Evolutionary conservation across 306 rosid genomes (phyloP).

Genomic region (Begonia masoniana): DNA sequence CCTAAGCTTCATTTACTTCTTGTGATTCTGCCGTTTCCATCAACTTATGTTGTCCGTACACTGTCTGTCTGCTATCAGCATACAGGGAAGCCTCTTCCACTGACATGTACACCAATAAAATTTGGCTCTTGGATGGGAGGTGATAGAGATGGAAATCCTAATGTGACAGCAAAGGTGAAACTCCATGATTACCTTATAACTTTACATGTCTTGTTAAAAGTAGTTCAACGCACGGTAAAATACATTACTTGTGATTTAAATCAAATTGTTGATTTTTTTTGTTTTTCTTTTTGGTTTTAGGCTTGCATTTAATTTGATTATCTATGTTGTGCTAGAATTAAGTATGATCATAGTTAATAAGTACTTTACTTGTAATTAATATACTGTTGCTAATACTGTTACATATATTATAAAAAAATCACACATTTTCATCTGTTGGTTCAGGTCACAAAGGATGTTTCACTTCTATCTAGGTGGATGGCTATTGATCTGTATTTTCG

Average conservation of each 20-base stretch:
- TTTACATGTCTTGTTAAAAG: too few relatives aligned
- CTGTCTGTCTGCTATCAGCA: slow-evolving; percentile 36
- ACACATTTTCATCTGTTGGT: background rate
- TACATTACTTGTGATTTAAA: too few relatives aligned
- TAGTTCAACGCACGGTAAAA: too few relatives aligned
- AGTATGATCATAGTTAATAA: too few relatives aligned
- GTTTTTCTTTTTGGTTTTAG: too few relatives aligned
- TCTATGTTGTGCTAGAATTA: too few relatives aligned
- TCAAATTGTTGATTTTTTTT: too few relatives aligned
- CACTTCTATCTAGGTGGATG: slow-evolving; percentile 92
- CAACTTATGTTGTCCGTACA: background rate
- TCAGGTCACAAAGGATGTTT: slow-evolving; percentile 86
- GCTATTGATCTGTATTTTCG: slow-evolving; percentile 77
- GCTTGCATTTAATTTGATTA: too few relatives aligned
- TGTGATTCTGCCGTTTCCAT: background rate
- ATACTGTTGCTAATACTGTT: too few relatives aligned
- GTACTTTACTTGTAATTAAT: too few relatives aligned
- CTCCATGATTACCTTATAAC: background rate
- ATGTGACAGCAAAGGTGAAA: slow-evolving; percentile 79
- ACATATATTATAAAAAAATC: too few relatives aligned
- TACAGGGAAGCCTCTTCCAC: slow-evolving; percentile 85
- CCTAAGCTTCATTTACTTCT: background rate
- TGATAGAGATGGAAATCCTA: slow-evolving; percentile 96
- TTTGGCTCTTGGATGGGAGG: slow-evolving; percentile 99
- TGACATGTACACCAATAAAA: slow-evolving; percentile 83